A percentile compares a stretch with the other conserved stretches of the same genome.
Evolutionary conservation across 2,329 filamentous ascomycete species (phyloP).

Genomic region (Exophiala calicioides): DNA sequence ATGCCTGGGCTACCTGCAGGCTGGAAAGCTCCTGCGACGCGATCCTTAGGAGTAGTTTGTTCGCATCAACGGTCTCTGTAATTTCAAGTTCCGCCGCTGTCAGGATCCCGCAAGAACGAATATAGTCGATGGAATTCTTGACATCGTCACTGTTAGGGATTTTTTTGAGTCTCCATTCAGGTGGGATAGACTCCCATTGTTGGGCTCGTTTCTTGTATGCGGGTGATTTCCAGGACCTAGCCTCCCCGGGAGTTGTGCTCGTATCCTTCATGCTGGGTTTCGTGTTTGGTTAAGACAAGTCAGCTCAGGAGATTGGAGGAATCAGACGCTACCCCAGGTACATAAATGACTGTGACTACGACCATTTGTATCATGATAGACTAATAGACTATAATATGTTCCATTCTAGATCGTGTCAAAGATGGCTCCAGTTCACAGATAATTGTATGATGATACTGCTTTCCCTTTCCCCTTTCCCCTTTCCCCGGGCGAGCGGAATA

Average conservation of each 20-base stretch:
- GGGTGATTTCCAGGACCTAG: not conserved
- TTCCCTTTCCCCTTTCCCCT: not conserved
- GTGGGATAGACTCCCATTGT: not conserved
- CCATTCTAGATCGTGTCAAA: not conserved
- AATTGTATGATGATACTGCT: not conserved
- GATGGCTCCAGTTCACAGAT: not conserved
- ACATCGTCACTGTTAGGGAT: not conserved
- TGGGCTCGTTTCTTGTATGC: not conserved
- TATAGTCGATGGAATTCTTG: not conserved
- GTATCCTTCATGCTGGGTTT: not conserved
- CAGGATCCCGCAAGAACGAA: not conserved
- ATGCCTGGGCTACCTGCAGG: conserved; percentile 53
- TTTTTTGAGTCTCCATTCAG: conserved; percentile 1
- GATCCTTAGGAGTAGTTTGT: not conserved
- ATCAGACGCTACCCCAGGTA: not conserved
- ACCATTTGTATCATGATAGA: not conserved
- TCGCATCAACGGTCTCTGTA: not conserved
- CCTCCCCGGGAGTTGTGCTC: not conserved
- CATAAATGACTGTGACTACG: not conserved
- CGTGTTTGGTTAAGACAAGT: not conserved
- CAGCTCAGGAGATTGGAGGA: not conserved
- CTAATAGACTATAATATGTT: not conserved
- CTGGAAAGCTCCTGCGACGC: conserved; percentile 27
- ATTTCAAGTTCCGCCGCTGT: conserved; percentile 1
- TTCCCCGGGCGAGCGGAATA: not conserved